These are phyloP conservation scores for Pterocarpus macrocarpus DNA, from an alignment of 306 rosid species.

Conservation along the genomic window DNA sequence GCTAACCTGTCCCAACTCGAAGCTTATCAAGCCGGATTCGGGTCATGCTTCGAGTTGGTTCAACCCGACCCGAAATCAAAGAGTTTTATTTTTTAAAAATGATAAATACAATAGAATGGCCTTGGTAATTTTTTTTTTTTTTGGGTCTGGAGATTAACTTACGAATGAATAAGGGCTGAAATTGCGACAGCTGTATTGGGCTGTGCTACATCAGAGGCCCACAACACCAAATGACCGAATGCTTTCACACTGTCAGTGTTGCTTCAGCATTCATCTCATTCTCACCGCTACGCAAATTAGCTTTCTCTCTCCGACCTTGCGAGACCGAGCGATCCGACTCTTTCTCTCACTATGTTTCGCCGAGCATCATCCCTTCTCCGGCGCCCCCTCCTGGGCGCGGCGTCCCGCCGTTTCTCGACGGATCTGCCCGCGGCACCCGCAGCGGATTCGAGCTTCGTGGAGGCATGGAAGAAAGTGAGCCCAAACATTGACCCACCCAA, in stretches of 20 bases:
- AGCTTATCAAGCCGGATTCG: too few species aligned
- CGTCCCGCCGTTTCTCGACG: slow-evolving; percentile 65
- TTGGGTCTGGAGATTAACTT: too few species aligned
- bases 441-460: slow-evolving; percentile 53
- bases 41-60: too few species aligned
- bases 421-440: slow-evolving; percentile 60
- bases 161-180: too few species aligned
- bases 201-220: too few species aligned
- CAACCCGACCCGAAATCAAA: too few species aligned
- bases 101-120: too few species aligned
- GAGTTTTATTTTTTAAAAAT: too few species aligned
- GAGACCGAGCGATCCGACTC: slow-evolving; percentile 87
- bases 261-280: neutral
- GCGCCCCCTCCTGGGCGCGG: slow-evolving; percentile 48
- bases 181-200: too few species aligned
- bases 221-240: too few species aligned
- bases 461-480: slow-evolving; percentile 77
- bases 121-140: too few species aligned
- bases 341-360: slow-evolving; percentile 68
- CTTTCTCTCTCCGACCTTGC: slow-evolving; percentile 79
- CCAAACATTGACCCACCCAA: slow-evolving; percentile 82
- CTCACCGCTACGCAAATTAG: neutral
- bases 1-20: too few species aligned
- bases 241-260: neutral
- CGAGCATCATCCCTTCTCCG: slow-evolving; percentile 66